Base-by-base conservation (phyloP, 495 filamentous ascomycete species). In the Oleoguttula mirabilis region DNA sequence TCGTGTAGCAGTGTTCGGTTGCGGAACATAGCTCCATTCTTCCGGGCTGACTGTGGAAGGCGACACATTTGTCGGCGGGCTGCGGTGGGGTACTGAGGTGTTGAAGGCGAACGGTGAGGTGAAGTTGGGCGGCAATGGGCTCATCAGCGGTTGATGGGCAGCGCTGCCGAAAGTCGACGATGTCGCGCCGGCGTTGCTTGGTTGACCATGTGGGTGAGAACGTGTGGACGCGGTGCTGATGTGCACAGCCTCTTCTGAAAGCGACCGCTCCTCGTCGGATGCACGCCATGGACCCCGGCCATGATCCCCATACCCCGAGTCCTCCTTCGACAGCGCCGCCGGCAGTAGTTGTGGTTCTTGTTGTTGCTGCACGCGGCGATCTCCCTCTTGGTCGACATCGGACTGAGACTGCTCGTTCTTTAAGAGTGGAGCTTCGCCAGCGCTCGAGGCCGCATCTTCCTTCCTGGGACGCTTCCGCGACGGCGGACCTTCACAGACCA, bases 401-500 rank as follows among this genome's bases (percentile, higher is more conserved):
- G 27, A 30, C 27, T 8, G 8, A 8, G 27, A 14, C 14, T 8
- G 27, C 27, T 30, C 27, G 8, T 8, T 30, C 8, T 8, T 30
- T 8, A 14, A 30, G 14, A 14, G 27, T 8, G 27, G 27, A 8
- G 27, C 14, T 8, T 30, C 8, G 27, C 8, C 14, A 10, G 33
- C 16, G 33, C 7, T 10, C 15, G 33, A 36, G 16, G 11, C 6
- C 10, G 33, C 33, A 12, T 12, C 10, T 10, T 36, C 11, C 33
- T 19, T 36, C 10, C 10, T 36, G 6, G 33, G 33, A 11, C 11
- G 33, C 17, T 36, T 30, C 14, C 27, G 8, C 27, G 14, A 30
- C 27, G 27, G 27, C 14, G 27, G 27, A 8, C 27, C 27, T 30
- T 38, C 35, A 38, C 35, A 38, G 17, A 21, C 17, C 11, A 38